A percentile compares a stretch with the other conserved stretches of the same genome.
These are phyloP conservation scores for Lactarius indigo DNA, from an alignment of 768 basidiomycete genomes.

Conservation along the genomic window DNA sequence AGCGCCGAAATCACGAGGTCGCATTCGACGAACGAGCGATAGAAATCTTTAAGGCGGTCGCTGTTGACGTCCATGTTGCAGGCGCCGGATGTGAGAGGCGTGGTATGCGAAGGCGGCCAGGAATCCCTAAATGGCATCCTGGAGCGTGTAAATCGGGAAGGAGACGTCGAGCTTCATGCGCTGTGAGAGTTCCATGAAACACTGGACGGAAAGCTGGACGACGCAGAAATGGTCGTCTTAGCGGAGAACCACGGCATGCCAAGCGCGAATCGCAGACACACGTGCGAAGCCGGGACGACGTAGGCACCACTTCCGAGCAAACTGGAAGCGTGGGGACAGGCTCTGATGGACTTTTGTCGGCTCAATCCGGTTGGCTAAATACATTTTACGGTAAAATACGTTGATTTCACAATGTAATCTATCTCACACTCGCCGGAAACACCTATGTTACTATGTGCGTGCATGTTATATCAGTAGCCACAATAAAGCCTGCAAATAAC, in stretches of 20 bases:
- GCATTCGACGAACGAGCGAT: not conserved
- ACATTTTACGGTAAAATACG: too few relatives aligned
- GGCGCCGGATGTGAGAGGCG: not conserved
- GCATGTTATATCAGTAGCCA: too few relatives aligned
- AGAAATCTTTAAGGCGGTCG: constrained; percentile 14
- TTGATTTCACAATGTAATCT: too few relatives aligned
- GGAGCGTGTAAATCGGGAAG: not conserved
- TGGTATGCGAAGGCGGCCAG: not conserved
- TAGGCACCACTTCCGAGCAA: constrained; percentile 4
- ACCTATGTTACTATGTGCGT: too few relatives aligned
- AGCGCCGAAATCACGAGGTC: not conserved
- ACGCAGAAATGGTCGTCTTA: not conserved
- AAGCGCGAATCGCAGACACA: constrained; percentile 9
- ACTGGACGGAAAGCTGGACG: too few relatives aligned
- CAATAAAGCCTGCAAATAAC: too few relatives aligned
- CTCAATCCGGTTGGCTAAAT: too few relatives aligned
- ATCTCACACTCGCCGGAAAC: too few relatives aligned
- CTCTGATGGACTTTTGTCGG: too few relatives aligned
- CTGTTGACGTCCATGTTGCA: constrained; percentile 7
- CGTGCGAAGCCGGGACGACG: constrained; percentile 13
- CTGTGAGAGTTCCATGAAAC: constrained; percentile 4
- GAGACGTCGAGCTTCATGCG: constrained; percentile 9
- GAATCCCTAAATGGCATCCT: not conserved
- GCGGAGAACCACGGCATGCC: constrained; percentile 1
- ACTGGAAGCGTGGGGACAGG: constrained; percentile 7